These are phyloP conservation scores for Prosopis cineraria DNA, from an alignment of 306 rosid genomes.

Conservation along the genomic window DNA sequence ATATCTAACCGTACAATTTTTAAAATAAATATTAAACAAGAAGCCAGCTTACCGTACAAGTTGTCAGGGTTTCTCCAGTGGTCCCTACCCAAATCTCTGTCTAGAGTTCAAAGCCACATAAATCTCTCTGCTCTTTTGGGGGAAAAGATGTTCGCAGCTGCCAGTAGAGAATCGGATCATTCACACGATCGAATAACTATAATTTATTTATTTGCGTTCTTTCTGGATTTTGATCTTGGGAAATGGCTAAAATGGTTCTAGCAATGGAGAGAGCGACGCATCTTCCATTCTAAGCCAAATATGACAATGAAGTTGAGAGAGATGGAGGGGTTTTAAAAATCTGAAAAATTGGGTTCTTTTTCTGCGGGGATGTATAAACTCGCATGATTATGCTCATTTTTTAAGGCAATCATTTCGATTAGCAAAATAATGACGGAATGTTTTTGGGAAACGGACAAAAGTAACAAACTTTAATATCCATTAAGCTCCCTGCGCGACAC, in stretches of 20 bases:
- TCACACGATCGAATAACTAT: neutral
- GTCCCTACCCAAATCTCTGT: constrained; percentile 42
- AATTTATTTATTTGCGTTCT: neutral
- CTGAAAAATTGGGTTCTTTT: neutral
- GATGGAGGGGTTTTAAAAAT: neutral
- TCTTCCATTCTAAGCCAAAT: constrained; percentile 7
- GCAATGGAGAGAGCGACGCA: neutral
- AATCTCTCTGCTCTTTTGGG: neutral
- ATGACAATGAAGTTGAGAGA: neutral
- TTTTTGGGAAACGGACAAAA: constrained; percentile 18
- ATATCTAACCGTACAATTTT: neutral
- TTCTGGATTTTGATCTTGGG: neutral
- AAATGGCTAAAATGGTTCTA: neutral
- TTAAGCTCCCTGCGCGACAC: neutral
- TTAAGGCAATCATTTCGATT: constrained; percentile 16
- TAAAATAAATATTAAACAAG: neutral
- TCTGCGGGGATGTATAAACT: neutral
- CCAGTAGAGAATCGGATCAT: constrained; percentile 14
- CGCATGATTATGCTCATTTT: constrained; percentile 6
- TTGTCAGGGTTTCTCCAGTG: constrained; percentile 32
- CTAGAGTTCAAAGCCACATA: constrained; percentile 28
- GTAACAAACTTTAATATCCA: constrained; percentile 1
- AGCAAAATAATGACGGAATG: constrained; percentile 16
- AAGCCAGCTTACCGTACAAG: constrained; percentile 39
- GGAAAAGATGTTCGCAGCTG: neutral